These are phyloP conservation scores for Microascus cirrosus DNA, from an alignment of 2,329 filamentous ascomycete species.

Conservation along the genomic window DNA sequence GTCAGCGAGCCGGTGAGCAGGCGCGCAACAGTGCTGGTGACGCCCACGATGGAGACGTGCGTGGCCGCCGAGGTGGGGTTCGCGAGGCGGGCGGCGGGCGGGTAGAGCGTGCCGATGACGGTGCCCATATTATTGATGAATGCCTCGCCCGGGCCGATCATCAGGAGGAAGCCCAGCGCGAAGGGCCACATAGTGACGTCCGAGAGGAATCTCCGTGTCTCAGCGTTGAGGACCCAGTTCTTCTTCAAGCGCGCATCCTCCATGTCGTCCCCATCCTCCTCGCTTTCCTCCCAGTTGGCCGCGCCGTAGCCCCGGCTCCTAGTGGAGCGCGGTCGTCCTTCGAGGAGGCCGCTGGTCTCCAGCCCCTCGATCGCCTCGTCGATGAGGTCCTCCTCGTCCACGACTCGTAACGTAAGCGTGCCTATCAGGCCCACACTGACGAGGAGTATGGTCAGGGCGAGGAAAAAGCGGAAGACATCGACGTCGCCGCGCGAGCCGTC, in stretches of 20 bases:
- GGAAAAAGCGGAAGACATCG: slow-evolving; percentile 75
- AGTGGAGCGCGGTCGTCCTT: slow-evolving; percentile 60
- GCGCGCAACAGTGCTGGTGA: slow-evolving; percentile 82
- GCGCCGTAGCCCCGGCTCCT: slow-evolving; percentile 55
- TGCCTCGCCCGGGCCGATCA: slow-evolving; percentile 89
- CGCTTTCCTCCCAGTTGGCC: slow-evolving; percentile 25
- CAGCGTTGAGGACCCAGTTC: slow-evolving; percentile 81
- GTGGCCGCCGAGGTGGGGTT: slow-evolving; percentile 58
- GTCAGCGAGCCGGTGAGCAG: slow-evolving; percentile 83
- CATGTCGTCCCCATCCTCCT: slow-evolving; percentile 27
- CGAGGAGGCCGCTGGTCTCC: slow-evolving; percentile 76
- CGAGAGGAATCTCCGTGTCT: slow-evolving; percentile 72
- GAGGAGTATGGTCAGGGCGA: slow-evolving; percentile 70
- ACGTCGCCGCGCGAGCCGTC: slow-evolving; percentile 54
- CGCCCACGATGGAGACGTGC: slow-evolving; percentile 84
- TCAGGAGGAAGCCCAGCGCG: slow-evolving; percentile 80
- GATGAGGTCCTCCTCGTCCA: slow-evolving; percentile 79
- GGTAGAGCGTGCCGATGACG: slow-evolving; percentile 76
- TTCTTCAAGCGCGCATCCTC: slow-evolving; percentile 59
- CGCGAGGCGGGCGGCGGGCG: slow-evolving; percentile 13
- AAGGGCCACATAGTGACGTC: slow-evolving; percentile 96
- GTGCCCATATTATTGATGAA: slow-evolving; percentile 98
- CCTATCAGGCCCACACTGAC: slow-evolving; percentile 62
- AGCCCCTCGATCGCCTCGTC: slow-evolving; percentile 83
- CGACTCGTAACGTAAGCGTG: slow-evolving; percentile 60